phyloP scores from a whole-genome alignment of 2,329 filamentous ascomycete species.

The Talaromyces sp. region DNA sequence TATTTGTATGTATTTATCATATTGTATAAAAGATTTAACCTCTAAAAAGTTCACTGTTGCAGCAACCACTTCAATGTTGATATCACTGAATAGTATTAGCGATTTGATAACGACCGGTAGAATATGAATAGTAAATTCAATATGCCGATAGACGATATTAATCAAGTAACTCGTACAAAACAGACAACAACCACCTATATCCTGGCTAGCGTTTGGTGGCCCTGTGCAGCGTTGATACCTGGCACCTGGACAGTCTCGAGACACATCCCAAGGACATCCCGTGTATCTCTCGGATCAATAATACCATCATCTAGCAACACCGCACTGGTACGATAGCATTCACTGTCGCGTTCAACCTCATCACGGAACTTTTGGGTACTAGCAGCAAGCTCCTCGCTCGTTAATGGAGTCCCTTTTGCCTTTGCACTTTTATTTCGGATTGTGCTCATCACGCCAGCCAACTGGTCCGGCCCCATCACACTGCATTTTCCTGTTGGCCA shows the following conservation, averaged over 20 bases:
- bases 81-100: too few relatives aligned
- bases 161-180: too few relatives aligned
- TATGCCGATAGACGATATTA: too few relatives aligned
- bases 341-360: slow-evolving; percentile 27
- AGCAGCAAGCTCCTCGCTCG: slow-evolving; percentile 21
- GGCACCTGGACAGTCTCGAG: slow-evolving; percentile 28
- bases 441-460: slow-evolving; percentile 36
- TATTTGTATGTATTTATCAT: too few relatives aligned
- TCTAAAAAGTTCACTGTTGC: too few relatives aligned
- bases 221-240: slow-evolving; percentile 20
- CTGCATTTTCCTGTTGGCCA: slow-evolving; percentile 39
- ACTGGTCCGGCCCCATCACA: slow-evolving; percentile 40
- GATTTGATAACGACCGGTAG: too few relatives aligned
- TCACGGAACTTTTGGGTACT: slow-evolving; percentile 22
- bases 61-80: too few relatives aligned
- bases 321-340: slow-evolving; percentile 30
- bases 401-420: slow-evolving; percentile 19
- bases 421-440: slow-evolving; percentile 25
- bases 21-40: too few relatives aligned
- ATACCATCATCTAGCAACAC: slow-evolving; percentile 33
- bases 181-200: too few relatives aligned
- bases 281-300: slow-evolving; percentile 35
- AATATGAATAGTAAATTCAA: too few relatives aligned
- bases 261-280: slow-evolving; percentile 35
- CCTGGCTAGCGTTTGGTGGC: slow-evolving; percentile 24